Evolutionary conservation across 805 yeast genomes (phyloP).

Genomic region (Kluyveromyces lactis): DNA sequence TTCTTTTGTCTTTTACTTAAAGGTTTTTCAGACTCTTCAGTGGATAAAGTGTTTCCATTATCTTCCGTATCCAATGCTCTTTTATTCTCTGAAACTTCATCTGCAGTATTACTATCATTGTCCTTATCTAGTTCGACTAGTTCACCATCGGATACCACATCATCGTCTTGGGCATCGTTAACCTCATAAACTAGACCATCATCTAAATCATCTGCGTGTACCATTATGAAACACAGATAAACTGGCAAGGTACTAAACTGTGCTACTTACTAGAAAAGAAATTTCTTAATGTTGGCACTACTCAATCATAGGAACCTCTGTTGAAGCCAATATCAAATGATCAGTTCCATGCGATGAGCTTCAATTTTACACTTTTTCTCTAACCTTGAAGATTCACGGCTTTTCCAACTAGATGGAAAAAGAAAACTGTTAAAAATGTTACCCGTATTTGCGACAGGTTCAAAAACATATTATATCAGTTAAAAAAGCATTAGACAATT

Average conservation of each 20-base stretch:
- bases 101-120: constrained; percentile 14
- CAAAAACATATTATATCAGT: no score
- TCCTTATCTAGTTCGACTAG: constrained; percentile 14
- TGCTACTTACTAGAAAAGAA: not conserved
- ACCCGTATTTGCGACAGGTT: no score
- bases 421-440: no score
- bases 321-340: no score
- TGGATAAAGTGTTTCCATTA: constrained; percentile 21
- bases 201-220: constrained; percentile 62
- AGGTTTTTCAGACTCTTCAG: constrained; percentile 19
- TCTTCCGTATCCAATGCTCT: constrained; percentile 5
- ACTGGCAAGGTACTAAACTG: no score
- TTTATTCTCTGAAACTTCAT: constrained; percentile 3
- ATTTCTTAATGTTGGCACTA: not conserved
- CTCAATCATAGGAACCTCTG: not conserved
- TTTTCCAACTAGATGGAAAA: no score
- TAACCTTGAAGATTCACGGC: no score
- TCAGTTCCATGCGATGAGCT: constrained; percentile 7
- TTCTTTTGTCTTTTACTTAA: constrained; percentile 28
- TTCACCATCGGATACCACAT: constrained; percentile 25
- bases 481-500: no score
- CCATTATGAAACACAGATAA: no score
- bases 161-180: constrained; percentile 30
- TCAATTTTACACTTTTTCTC: constrained; percentile 5
- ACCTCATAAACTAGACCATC: constrained; percentile 64